Evolutionary conservation across 257 asterid species (phyloP).

Genomic region (Fraxinus anomala): DNA sequence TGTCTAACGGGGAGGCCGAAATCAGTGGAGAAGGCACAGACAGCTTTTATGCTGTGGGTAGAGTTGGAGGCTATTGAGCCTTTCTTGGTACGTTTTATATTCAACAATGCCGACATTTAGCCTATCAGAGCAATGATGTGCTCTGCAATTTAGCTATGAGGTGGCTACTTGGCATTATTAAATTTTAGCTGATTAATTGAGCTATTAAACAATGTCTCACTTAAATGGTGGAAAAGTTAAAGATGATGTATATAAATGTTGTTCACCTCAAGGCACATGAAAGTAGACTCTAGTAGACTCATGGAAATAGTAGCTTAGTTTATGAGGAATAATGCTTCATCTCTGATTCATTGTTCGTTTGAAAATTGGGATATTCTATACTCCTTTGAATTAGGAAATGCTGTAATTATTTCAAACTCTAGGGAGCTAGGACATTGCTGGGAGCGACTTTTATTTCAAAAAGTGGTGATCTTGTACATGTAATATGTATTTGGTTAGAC

Average conservation of each 20-base stretch:
- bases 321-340: not conserved
- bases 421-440: not conserved
- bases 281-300: conserved; percentile 1
- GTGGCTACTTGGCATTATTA: conserved; percentile 8
- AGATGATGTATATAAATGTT: not conserved
- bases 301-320: not conserved
- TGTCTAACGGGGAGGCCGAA: conserved; percentile 96
- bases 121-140: not conserved
- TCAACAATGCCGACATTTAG: conserved; percentile 19
- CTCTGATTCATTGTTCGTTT: conserved; percentile 10
- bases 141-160: not conserved
- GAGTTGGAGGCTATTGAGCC: conserved; percentile 97
- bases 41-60: conserved; percentile 82
- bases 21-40: conserved; percentile 94
- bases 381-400: conserved; percentile 7
- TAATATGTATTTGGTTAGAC: not conserved
- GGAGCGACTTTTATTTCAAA: not conserved
- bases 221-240: conserved; percentile 1
- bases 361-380: conserved; percentile 16
- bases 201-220: not conserved
- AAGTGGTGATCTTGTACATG: conserved; percentile 9
- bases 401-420: not conserved
- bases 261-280: conserved; percentile 1
- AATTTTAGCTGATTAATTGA: conserved; percentile 7
- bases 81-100: conserved; percentile 66